phyloP scores from a whole-genome alignment of 2,329 filamentous ascomycete species.

The Penicillium sp. region DNA sequence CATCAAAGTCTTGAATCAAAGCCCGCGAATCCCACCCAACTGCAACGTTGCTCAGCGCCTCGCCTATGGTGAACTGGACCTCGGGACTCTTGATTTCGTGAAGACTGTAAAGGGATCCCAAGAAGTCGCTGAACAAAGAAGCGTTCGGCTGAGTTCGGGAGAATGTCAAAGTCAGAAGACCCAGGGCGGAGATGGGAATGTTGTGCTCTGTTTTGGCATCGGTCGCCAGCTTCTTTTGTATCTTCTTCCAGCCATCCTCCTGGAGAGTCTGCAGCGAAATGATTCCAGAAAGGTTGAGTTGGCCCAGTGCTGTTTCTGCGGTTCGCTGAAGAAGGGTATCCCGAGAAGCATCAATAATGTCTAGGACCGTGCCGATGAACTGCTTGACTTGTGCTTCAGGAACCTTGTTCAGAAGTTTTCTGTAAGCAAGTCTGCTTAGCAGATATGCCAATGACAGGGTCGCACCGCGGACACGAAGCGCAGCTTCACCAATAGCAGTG shows the following conservation, averaged over 20 bases:
- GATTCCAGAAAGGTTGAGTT: constrained; percentile 62
- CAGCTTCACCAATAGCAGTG: constrained; percentile 60
- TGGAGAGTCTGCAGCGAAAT: constrained; percentile 42
- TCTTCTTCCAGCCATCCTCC: constrained; percentile 41
- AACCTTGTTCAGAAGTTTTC: constrained; percentile 38
- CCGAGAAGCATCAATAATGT: constrained; percentile 56
- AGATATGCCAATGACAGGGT: constrained; percentile 62
- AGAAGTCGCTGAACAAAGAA: constrained; percentile 50
- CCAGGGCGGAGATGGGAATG: constrained; percentile 77
- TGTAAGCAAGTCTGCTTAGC: constrained; percentile 59
- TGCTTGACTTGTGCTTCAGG: constrained; percentile 43
- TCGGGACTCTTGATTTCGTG: constrained; percentile 85
- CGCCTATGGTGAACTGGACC: constrained; percentile 86
- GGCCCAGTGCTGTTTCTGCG: constrained; percentile 59
- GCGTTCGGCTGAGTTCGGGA: constrained; percentile 39
- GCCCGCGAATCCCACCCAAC: constrained; percentile 82
- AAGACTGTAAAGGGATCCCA: constrained; percentile 71
- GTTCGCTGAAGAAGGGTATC: constrained; percentile 62
- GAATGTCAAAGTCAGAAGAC: constrained; percentile 67
- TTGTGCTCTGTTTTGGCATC: constrained; percentile 81
- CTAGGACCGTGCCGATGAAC: constrained; percentile 50
- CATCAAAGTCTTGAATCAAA: constrained; percentile 72
- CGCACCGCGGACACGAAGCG: constrained; percentile 62
- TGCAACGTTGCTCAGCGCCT: constrained; percentile 77
- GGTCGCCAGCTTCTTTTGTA: constrained; percentile 65